Evolutionary conservation across 805 yeast species (phyloP).

Genomic region (Ogataea saltuana): DNA sequence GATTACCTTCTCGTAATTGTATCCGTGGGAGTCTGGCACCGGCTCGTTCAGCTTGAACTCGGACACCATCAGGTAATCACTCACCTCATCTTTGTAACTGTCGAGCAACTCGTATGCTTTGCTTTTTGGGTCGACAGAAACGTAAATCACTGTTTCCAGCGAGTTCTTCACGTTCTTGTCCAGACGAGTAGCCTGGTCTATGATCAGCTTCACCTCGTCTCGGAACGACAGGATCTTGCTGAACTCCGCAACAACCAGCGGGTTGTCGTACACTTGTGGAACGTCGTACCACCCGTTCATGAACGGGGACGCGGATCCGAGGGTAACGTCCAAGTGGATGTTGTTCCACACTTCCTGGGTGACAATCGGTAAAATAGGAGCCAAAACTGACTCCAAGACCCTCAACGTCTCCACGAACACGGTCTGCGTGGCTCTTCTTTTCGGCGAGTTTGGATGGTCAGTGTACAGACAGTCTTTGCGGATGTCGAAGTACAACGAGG

Average conservation of each 20-base stretch:
- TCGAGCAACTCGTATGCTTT: constrained; percentile 20
- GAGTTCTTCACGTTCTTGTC: constrained; percentile 56
- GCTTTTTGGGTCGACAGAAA: constrained; percentile 26
- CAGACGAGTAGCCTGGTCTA: constrained; percentile 57
- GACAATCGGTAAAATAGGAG: constrained; percentile 82
- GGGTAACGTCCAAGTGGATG: constrained; percentile 39
- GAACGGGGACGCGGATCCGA: constrained; percentile 45
- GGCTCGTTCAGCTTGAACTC: constrained; percentile 41
- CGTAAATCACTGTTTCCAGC: constrained; percentile 53
- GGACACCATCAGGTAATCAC: constrained; percentile 66
- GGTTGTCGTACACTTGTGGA: constrained; percentile 39
- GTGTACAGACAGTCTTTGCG: constrained; percentile 86
- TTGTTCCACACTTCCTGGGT: constrained; percentile 88
- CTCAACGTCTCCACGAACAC: constrained; percentile 61
- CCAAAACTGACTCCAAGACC: constrained; percentile 63
- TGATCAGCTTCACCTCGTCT: constrained; percentile 47
- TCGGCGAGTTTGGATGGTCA: constrained; percentile 46
- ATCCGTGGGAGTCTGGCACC: constrained; percentile 10
- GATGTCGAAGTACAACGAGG: constrained; percentile 83
- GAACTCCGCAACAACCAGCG: constrained; percentile 45
- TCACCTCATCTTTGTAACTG: constrained; percentile 44
- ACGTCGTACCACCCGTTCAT: constrained; percentile 43
- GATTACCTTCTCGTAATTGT: constrained; percentile 34
- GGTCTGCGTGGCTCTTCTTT: constrained; percentile 62
- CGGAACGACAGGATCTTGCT: constrained; percentile 47